A percentile compares a stretch with the other conserved stretches of the same genome.
These are phyloP conservation scores for Fusarium vanettenii DNA, from an alignment of 2,329 filamentous ascomycete species.

Conservation along the genomic window DNA sequence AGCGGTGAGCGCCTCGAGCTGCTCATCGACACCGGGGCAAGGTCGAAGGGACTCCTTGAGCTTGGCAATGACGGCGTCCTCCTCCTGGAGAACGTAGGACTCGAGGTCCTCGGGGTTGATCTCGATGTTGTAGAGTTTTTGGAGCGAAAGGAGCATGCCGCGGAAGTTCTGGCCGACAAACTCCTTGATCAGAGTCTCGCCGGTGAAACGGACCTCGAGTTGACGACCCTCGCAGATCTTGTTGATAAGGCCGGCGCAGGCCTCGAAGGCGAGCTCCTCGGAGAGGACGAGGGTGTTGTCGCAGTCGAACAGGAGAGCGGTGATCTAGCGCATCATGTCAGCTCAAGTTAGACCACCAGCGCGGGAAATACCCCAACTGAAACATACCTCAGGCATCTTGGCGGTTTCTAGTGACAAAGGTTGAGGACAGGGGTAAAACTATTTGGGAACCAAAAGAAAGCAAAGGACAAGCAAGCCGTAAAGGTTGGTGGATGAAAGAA, in stretches of 20 bases:
- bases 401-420: constrained; percentile 18
- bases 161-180: constrained; percentile 97
- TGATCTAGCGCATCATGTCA: constrained; percentile 60
- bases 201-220: constrained; percentile 77
- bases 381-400: constrained; percentile 51
- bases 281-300: constrained; percentile 96
- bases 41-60: constrained; percentile 75
- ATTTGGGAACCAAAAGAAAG: constrained; percentile 22
- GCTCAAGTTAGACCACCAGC: neutral
- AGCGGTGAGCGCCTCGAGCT: constrained; percentile 72
- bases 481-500: constrained; percentile 20
- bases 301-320: constrained; percentile 79
- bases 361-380: neutral
- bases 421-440: neutral
- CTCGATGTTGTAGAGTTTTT: constrained; percentile 79
- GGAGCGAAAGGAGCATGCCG: constrained; percentile 84
- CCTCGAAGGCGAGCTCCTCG: constrained; percentile 91
- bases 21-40: constrained; percentile 75
- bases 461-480: constrained; percentile 16
- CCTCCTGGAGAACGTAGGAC: constrained; percentile 79
- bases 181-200: constrained; percentile 81
- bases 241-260: constrained; percentile 90
- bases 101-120: constrained; percentile 77
- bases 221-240: constrained; percentile 78
- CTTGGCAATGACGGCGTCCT: constrained; percentile 86